phyloP scores from a whole-genome alignment of 768 basidiomycete genomes.

The Solioccasus polychromus region DNA sequence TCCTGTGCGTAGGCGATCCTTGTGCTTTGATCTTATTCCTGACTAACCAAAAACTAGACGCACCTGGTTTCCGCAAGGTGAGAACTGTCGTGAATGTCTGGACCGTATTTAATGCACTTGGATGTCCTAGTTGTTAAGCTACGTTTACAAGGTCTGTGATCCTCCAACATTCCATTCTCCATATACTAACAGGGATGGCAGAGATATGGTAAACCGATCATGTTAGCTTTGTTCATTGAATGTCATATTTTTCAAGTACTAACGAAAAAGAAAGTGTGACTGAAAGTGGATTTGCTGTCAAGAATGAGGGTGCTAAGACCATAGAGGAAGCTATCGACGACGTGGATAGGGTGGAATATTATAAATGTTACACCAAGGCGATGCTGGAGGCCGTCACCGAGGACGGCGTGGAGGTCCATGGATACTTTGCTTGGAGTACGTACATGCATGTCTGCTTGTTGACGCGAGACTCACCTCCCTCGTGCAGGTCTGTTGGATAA shows the following conservation, averaged over 20 bases:
- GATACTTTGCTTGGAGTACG: constrained; percentile 75
- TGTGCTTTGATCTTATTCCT: neutral
- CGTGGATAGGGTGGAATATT: constrained; percentile 64
- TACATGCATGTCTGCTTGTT: too few relatives aligned
- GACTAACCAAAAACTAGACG: constrained; percentile 40
- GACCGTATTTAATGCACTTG: too few relatives aligned
- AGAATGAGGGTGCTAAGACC: constrained; percentile 55
- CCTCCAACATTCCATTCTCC: constrained; percentile 1
- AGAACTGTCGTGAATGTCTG: constrained; percentile 9
- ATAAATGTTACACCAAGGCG: constrained; percentile 55
- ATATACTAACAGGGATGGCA: too few relatives aligned
- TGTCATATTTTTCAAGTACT: too few relatives aligned
- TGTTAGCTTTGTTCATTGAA: too few relatives aligned
- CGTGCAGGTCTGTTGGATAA: constrained; percentile 64
- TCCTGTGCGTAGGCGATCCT: constrained; percentile 46
- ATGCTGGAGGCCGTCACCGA: constrained; percentile 56
- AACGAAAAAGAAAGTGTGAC: constrained; percentile 47
- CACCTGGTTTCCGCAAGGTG: constrained; percentile 64
- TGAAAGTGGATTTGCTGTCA: constrained; percentile 75
- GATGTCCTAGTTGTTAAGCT: constrained; percentile 61
- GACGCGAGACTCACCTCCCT: neutral
- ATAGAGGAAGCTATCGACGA: constrained; percentile 57
- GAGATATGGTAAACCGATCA: constrained; percentile 55
- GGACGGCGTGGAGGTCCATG: constrained; percentile 64
- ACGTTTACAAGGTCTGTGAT: constrained; percentile 59